Evolutionary conservation across 78 protist genomes (phyloP).

Genomic region (Planoprotostelium fungivorum): DNA sequence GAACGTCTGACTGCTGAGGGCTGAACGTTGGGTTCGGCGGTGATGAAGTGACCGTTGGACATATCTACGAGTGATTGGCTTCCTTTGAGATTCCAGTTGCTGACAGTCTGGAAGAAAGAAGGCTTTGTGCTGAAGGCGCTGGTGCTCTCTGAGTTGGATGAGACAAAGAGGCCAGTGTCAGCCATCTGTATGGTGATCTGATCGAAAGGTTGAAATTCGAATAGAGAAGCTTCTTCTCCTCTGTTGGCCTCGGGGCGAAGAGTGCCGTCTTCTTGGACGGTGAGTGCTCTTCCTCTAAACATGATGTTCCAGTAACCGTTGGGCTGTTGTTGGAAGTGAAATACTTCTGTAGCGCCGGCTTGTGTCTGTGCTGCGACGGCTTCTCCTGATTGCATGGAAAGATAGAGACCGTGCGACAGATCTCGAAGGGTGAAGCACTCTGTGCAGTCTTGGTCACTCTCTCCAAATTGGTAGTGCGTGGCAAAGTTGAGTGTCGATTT

Average conservation of each 20-base stretch:
- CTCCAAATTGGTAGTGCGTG: not conserved
- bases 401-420: not conserved
- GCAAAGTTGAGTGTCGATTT: not conserved
- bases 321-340: not conserved
- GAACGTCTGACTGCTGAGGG: not conserved
- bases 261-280: not conserved
- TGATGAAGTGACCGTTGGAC: not conserved
- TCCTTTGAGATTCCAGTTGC: not conserved
- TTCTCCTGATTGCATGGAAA: not conserved
- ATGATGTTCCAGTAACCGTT: not conserved
- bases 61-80: not conserved
- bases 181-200: not conserved
- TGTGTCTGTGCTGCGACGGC: not conserved
- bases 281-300: not conserved
- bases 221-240: not conserved
- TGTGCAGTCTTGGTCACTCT: not conserved
- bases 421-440: not conserved
- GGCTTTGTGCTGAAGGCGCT: not conserved
- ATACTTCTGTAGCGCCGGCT: not conserved
- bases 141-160: not conserved
- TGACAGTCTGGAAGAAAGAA: not conserved
- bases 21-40: not conserved
- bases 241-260: not conserved
- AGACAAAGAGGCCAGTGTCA: not conserved
- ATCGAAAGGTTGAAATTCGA: not conserved